Percentiles rank a stretch among this genome's conserved stretches.
These are phyloP conservation scores for Hibiscus mutabilis DNA, from an alignment of 345 rosid species.

Conservation along the genomic window DNA sequence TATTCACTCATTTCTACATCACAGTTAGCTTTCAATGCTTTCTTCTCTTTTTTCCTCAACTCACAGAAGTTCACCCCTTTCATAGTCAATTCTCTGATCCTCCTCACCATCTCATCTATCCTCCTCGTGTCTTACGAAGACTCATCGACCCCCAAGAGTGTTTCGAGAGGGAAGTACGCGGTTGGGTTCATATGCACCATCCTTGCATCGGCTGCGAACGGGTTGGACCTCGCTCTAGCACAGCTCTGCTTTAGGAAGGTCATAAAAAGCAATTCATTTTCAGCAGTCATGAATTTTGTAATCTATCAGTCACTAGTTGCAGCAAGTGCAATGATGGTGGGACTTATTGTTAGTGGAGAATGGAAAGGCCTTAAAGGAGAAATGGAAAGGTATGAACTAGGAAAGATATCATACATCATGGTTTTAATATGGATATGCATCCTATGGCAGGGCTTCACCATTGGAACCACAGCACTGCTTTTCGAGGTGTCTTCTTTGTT, in stretches of 20 bases:
- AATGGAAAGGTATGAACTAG: slow-evolving; percentile 38
- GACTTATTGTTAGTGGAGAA: slow-evolving; percentile 51
- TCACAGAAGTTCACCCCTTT: slow-evolving; percentile 30
- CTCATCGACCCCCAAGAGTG: background rate
- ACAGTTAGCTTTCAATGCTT: slow-evolving; percentile 30
- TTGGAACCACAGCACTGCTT: slow-evolving; percentile 44
- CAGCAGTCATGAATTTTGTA: slow-evolving; percentile 34
- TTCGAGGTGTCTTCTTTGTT: slow-evolving; percentile 57
- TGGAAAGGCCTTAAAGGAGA: slow-evolving; percentile 36
- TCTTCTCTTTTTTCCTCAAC: slow-evolving; percentile 32
- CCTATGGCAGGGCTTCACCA: slow-evolving; percentile 35
- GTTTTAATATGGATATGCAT: slow-evolving; percentile 36
- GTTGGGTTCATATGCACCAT: slow-evolving; percentile 47
- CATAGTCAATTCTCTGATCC: slow-evolving; percentile 24
- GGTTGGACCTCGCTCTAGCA: slow-evolving; percentile 27
- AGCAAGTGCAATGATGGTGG: slow-evolving; percentile 25
- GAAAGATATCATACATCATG: slow-evolving; percentile 41
- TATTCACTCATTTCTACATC: slow-evolving; percentile 34
- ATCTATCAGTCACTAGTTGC: slow-evolving; percentile 35
- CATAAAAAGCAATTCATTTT: slow-evolving; percentile 26
- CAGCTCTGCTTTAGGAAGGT: slow-evolving; percentile 40
- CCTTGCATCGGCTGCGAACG: slow-evolving; percentile 36
- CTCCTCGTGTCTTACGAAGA: slow-evolving; percentile 28
- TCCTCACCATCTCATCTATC: slow-evolving; percentile 37
- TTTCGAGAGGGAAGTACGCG: slow-evolving; percentile 19